Evolutionary conservation across 305 asterid genomes (phyloP), one percentile per base, ranked within the genome.

Genomic region (Ilex paraguariensis): DNA sequence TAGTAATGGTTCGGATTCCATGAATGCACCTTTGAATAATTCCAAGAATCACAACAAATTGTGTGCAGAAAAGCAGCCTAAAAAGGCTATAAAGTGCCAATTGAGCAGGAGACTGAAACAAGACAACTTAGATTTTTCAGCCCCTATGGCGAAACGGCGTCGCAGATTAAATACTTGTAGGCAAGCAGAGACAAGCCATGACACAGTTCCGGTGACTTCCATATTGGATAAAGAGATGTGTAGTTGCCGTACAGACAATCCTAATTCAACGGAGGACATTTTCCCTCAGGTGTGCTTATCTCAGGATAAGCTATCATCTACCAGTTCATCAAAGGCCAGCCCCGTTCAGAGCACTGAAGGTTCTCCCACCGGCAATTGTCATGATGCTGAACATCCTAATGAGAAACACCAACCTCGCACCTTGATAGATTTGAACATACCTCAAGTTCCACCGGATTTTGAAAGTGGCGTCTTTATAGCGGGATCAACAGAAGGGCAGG

Each of bases 361-460:
- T 64, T 70, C 57, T 42, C 17, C 56, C 52, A 49, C 30, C 31
- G 72, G 31, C 16, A 58, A 55, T 57, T 64, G 8, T 42, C 59
- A 6, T 48, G 63, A 40, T 28, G 56, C 49, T 48, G 75, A 68
- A 66, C 60, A 79, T 15, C 64, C 66, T 66, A 65, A 16, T 11
- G 70, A 61, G 61, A 72, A 62, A 63, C 64, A 68, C 63, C 82
- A 53, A 39, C 59, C 70, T n/a, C 76, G 57, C 73, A n/a, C 71
- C 31, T 66, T 77, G 77, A 81, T 88, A 12, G 92, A 86, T 71
- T 83, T 89, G 51, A 86, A 89, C 71, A 45, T 79, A 63, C 90
- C 87, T 66, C 90, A 69, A 55, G 68, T 69, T 42, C 63, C 81
- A 40, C 62, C 62, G 6, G 90, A 79, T 62, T 58, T 67, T n/a